A percentile compares a stretch with the other conserved stretches of the same genome.
These are phyloP conservation scores for Mortierella sp. DNA, from an alignment of 371 early-diverging fungal genomes.

Conservation along the genomic window DNA sequence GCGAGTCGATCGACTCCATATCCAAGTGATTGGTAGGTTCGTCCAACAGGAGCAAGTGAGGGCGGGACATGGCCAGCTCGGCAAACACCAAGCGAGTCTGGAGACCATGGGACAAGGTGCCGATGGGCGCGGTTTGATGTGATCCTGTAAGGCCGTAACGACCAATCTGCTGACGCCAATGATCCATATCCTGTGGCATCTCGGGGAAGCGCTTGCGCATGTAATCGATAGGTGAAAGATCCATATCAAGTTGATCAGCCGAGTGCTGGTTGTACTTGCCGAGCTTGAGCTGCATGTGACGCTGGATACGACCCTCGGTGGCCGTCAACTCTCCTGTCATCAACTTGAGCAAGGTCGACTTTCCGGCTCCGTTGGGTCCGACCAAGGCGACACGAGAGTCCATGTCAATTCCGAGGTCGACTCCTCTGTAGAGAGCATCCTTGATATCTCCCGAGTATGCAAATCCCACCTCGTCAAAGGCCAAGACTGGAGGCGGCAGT, in stretches of 20 bases:
- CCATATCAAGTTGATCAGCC: conserved; percentile 92
- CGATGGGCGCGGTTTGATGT: conserved; percentile 91
- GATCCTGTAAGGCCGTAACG: conserved; percentile 94
- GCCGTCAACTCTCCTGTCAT: conserved; percentile 88
- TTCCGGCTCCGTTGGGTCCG: conserved; percentile 94
- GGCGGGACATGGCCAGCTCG: conserved; percentile 88
- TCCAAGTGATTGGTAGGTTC: conserved; percentile 97
- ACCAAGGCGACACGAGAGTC: conserved; percentile 94
- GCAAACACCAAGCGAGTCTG: conserved; percentile 97
- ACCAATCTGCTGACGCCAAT: conserved; percentile 93
- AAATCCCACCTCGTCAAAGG: conserved; percentile 93
- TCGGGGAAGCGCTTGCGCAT: conserved; percentile 89
- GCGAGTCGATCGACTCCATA: conserved; percentile 96
- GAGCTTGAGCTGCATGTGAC: conserved; percentile 92
- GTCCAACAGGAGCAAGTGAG: conserved; percentile 97
- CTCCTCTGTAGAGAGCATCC: conserved; percentile 87
- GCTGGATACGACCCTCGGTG: conserved; percentile 87
- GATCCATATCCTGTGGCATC: conserved; percentile 75
- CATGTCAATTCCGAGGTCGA: conserved; percentile 95
- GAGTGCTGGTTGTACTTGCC: conserved; percentile 99
- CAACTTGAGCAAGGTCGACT: conserved; percentile 94
- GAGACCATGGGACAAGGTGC: conserved; percentile 93
- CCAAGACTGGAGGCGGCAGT: conserved; percentile 97
- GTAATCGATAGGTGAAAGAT: conserved; percentile 91
- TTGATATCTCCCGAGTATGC: conserved; percentile 86